These are phyloP conservation scores for Scopulariopsis brevicaulis DNA, from an alignment of 2,329 filamentous ascomycete genomes.

Conservation along the genomic window DNA sequence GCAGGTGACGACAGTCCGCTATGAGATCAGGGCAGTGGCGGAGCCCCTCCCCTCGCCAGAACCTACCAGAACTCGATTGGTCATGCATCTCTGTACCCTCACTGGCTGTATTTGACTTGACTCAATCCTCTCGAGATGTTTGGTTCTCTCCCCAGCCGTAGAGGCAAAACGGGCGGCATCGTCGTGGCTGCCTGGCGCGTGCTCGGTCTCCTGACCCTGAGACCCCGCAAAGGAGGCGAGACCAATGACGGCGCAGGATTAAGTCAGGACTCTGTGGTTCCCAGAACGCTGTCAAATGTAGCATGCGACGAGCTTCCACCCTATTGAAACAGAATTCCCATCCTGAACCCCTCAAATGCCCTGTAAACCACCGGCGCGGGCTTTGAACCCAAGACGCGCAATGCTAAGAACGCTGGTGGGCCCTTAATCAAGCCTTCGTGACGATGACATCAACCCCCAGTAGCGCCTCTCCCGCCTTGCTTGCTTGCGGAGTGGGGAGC, in stretches of 20 bases:
- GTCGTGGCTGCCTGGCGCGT: too few relatives aligned
- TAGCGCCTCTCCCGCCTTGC: background rate
- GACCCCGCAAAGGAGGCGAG: too few relatives aligned
- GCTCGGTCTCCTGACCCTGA: too few relatives aligned
- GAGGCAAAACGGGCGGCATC: background rate
- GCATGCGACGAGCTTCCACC: too few relatives aligned
- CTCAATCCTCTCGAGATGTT: background rate
- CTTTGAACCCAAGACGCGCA: background rate
- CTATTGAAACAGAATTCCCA: background rate
- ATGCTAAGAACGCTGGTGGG: background rate
- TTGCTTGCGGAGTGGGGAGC: background rate
- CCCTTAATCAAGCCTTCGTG: background rate
- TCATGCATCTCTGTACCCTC: background rate
- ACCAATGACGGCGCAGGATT: too few relatives aligned
- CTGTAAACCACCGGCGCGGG: background rate
- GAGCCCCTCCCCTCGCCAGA: background rate
- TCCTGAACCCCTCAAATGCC: background rate
- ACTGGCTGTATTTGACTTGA: background rate
- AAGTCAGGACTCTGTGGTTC: too few relatives aligned
- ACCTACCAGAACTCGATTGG: background rate
- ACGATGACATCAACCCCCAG: conserved; percentile 1
- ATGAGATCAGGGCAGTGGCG: background rate
- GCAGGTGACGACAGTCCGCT: background rate
- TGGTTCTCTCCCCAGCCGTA: background rate
- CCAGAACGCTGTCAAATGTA: too few relatives aligned